These are phyloP conservation scores for Neoboletus magnificus DNA, from an alignment of 768 basidiomycete genomes.

Conservation along the genomic window DNA sequence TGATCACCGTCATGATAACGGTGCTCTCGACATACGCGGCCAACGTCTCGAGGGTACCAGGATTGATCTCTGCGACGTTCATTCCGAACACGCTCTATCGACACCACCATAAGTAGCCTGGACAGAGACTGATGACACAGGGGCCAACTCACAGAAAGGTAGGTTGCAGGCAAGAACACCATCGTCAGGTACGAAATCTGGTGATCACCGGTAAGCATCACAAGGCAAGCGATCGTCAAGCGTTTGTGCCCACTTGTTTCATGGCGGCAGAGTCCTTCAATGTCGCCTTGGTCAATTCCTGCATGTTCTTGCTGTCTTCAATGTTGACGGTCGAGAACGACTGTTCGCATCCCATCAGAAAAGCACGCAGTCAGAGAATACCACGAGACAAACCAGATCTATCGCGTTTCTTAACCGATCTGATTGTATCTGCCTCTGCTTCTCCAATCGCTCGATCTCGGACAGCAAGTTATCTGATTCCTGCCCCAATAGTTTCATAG, in stretches of 20 bases:
- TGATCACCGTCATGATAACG: conserved; percentile 45
- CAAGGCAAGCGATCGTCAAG: background rate
- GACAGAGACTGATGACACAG: background rate
- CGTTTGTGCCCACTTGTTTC: conserved; percentile 25
- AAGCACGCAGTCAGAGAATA: background rate
- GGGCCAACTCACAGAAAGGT: conserved; percentile 30
- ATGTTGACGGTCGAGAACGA: conserved; percentile 61
- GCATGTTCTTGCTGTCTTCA: conserved; percentile 52
- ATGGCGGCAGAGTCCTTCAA: conserved; percentile 40
- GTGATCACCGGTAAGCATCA: background rate
- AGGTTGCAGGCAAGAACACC: conserved; percentile 58
- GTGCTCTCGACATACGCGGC: conserved; percentile 42
- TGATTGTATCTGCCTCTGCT: conserved; percentile 25
- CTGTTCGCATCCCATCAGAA: conserved; percentile 27
- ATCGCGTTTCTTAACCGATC: conserved; percentile 31
- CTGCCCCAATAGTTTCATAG: conserved; percentile 9
- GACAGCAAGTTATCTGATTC: conserved; percentile 34
- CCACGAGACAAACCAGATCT: conserved; percentile 21
- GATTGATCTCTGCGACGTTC: conserved; percentile 32
- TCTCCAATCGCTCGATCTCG: conserved; percentile 40
- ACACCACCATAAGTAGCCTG: conserved; percentile 2
- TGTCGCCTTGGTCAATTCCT: conserved; percentile 46
- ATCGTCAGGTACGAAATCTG: conserved; percentile 58
- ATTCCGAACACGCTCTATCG: conserved; percentile 32
- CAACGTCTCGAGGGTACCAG: conserved; percentile 30